A percentile compares a stretch with the other conserved stretches of the same genome.
These are phyloP conservation scores for Isoetes taiwanensis DNA, from an alignment of 75 land plant genomes.

Conservation along the genomic window DNA sequence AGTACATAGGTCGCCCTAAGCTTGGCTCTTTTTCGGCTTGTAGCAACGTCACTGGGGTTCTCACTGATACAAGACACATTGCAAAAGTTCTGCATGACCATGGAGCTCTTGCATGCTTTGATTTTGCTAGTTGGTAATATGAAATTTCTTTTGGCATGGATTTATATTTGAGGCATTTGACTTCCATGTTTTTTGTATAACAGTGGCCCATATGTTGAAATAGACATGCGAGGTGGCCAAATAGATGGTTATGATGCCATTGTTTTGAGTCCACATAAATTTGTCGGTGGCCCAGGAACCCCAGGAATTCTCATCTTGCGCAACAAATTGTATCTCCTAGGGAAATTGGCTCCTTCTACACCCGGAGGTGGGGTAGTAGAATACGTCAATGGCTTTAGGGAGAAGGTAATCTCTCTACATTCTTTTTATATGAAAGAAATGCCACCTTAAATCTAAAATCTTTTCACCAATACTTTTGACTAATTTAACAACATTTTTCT, in stretches of 20 bases:
- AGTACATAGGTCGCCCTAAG: conserved; percentile 21
- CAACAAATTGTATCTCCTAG: conserved; percentile 36
- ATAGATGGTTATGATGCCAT: conserved; percentile 56
- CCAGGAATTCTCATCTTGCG: conserved; percentile 63
- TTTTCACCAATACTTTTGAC: too few relatives aligned
- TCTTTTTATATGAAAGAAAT: too few relatives aligned
- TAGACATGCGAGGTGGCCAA: conserved; percentile 54
- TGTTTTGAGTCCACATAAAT: conserved; percentile 57
- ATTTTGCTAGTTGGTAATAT: conserved; percentile 65
- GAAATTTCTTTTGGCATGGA: too few relatives aligned
- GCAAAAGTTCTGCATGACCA: conserved; percentile 46
- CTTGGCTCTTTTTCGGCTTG: conserved; percentile 78
- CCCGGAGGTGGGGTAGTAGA: conserved; percentile 68
- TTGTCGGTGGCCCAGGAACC: conserved; percentile 57
- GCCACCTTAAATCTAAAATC: too few relatives aligned
- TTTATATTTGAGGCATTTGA: not conserved
- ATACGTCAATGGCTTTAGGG: conserved; percentile 51
- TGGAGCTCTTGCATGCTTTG: conserved; percentile 64
- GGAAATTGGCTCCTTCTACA: conserved; percentile 44
- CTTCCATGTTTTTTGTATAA: too few relatives aligned
- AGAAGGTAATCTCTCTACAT: too few relatives aligned
- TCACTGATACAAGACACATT: conserved; percentile 37
- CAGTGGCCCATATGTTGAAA: conserved; percentile 58
- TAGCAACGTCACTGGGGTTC: conserved; percentile 66
- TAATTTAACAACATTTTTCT: too few relatives aligned